Percentiles rank a stretch among this genome's conserved stretches.
Conservation (phyloP, 768 basidiomycete genomes). For the Tephrocybe sp. region DNA sequence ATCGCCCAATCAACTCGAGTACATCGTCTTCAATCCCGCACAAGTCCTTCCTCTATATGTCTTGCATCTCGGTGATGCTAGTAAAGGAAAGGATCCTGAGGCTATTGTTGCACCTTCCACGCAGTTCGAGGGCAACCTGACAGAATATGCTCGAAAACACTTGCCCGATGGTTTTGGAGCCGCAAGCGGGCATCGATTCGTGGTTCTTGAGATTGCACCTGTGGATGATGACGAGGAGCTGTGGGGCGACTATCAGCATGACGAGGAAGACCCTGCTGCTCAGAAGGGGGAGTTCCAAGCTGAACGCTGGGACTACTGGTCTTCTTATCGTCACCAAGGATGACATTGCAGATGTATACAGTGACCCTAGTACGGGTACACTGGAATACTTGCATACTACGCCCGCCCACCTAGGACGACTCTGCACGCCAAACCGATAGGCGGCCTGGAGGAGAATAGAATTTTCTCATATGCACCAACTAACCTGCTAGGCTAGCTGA, state of each 20-base stretch:
- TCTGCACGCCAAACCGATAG: too few species aligned
- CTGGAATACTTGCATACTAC: too few species aligned
- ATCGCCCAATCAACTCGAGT: conserved; percentile 7
- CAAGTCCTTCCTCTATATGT: conserved; percentile 13
- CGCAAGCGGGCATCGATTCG: conserved; percentile 9
- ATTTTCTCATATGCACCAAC: too few species aligned
- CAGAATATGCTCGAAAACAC: conserved; percentile 12
- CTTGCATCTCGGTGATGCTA: conserved; percentile 9
- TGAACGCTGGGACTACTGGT: conserved; percentile 6
- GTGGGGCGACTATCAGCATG: conserved; percentile 12
- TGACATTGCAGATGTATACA: neutral
- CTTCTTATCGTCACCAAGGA: neutral
- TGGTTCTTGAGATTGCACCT: conserved; percentile 8
- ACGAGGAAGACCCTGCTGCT: neutral
- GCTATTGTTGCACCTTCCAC: neutral
- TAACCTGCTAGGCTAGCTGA: too few species aligned
- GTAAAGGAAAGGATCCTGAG: neutral
- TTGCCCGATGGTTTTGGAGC: conserved; percentile 12
- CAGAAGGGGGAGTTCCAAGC: conserved; percentile 7
- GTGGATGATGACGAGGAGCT: conserved; percentile 13
- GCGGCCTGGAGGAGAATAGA: too few species aligned
- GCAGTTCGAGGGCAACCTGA: neutral
- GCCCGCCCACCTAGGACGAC: too few species aligned
- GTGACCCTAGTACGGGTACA: too few species aligned
- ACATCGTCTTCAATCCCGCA: conserved; percentile 12